These are phyloP conservation scores for Wickerhamomyces sp. DNA, from an alignment of 1,139 yeast genomes.

Conservation along the genomic window DNA sequence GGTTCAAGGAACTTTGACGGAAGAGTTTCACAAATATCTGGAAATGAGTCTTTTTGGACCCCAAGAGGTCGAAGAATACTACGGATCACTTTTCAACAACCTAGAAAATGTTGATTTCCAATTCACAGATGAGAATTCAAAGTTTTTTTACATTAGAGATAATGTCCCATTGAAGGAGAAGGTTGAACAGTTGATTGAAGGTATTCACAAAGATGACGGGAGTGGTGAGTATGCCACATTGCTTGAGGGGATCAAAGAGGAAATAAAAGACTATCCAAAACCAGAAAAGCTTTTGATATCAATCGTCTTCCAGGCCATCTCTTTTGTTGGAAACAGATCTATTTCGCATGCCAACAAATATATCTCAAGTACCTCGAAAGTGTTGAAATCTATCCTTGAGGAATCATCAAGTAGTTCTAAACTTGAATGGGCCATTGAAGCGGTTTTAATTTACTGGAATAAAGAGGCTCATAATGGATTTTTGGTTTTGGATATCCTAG, in stretches of 20 bases:
- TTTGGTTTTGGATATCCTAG: conserved; percentile 61
- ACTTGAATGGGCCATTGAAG: conserved; percentile 45
- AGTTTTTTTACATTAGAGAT: conserved; percentile 29
- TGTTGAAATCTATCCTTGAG: conserved; percentile 43
- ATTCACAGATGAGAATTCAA: conserved; percentile 26
- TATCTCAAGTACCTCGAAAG: conserved; percentile 49
- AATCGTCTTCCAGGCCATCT: conserved; percentile 64
- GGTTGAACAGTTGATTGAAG: conserved; percentile 30
- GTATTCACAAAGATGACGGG: conserved; percentile 29
- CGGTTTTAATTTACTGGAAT: conserved; percentile 73
- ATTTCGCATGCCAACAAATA: conserved; percentile 79
- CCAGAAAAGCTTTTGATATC: conserved; percentile 49
- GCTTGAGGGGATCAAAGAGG: conserved; percentile 31
- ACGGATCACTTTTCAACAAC: conserved; percentile 28
- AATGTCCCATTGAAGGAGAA: conserved; percentile 28
- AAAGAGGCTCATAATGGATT: conserved; percentile 79
- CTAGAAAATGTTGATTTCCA: conserved; percentile 21
- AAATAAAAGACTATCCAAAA: conserved; percentile 27
- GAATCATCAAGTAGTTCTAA: conserved; percentile 6
- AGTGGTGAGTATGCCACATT: conserved; percentile 28
- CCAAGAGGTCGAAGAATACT: conserved; percentile 31
- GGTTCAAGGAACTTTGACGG: conserved; percentile 71
- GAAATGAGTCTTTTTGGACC: conserved; percentile 42
- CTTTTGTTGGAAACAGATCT: conserved; percentile 85
- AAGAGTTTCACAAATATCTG: conserved; percentile 63